phyloP scores from a whole-genome alignment of 1,284 basidiomycete species.

The Fistulina hepatica region DNA sequence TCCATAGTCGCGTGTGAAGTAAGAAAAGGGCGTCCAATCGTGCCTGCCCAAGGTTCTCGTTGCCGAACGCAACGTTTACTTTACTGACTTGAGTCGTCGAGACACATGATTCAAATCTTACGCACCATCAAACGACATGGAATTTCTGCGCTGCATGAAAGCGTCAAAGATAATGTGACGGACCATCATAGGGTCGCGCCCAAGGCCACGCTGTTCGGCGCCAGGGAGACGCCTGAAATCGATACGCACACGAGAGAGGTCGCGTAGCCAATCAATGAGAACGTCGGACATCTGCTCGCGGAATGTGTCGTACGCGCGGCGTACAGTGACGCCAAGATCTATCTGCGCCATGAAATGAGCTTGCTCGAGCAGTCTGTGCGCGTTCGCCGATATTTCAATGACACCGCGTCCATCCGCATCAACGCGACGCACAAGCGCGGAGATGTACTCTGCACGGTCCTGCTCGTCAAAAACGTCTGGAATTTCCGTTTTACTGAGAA shows the following conservation, averaged over 20 bases:
- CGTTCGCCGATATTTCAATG: conserved; percentile 67
- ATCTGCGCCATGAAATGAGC: conserved; percentile 79
- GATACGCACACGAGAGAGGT: no score
- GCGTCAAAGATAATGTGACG: conserved; percentile 65
- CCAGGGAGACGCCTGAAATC: no score
- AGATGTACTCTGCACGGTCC: conserved; percentile 53
- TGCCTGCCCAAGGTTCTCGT: conserved; percentile 43
- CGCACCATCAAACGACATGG: no score
- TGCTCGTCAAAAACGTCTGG: no score
- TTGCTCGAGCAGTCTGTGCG: conserved; percentile 63
- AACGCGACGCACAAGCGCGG: conserved; percentile 52
- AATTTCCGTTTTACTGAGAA: conserved; percentile 35
- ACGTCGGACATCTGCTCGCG: conserved; percentile 79
- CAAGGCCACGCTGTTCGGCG: conserved; percentile 60
- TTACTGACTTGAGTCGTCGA: no score
- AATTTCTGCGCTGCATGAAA: conserved; percentile 53
- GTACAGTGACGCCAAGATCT: conserved; percentile 86
- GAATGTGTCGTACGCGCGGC: conserved; percentile 82
- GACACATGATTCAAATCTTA: no score
- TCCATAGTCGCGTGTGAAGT: conserved; percentile 78
- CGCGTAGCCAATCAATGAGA: conserved; percentile 79
- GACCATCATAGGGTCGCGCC: conserved; percentile 54
- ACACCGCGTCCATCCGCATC: conserved; percentile 84
- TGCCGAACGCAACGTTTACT: no score
- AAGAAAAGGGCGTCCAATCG: conserved; percentile 67